Percentiles rank a stretch among this genome's conserved stretches.
Conservation (phyloP, 768 basidiomycete species). For the Pleurotus citrinopileatus region DNA sequence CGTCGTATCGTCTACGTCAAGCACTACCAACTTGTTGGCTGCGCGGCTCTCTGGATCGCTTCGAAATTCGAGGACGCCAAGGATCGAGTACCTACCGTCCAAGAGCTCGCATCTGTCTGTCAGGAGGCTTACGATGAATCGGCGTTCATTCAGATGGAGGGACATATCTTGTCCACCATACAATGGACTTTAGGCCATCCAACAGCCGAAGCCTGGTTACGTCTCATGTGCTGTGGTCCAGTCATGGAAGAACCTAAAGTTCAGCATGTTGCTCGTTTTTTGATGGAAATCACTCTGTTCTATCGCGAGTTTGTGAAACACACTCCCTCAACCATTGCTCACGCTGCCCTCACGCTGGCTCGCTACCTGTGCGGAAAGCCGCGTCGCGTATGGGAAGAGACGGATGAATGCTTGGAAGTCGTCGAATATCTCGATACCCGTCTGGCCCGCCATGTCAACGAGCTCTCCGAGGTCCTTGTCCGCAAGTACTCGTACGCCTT, state of each 20-base stretch:
- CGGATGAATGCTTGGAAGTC: conserved; percentile 78
- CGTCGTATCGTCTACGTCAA: conserved; percentile 98
- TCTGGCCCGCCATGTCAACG: conserved; percentile 84
- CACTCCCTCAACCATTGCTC: conserved; percentile 82
- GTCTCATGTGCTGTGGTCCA: conserved; percentile 74
- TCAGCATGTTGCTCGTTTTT: conserved; percentile 93
- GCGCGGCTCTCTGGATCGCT: conserved; percentile 98
- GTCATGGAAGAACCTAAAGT: conserved; percentile 83
- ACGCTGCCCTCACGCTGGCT: conserved; percentile 87
- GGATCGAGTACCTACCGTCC: conserved; percentile 94
- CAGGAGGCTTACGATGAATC: conserved; percentile 96
- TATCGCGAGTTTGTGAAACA: conserved; percentile 92
- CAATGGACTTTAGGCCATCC: conserved; percentile 97
- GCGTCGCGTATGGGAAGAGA: conserved; percentile 80
- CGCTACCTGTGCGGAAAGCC: conserved; percentile 83
- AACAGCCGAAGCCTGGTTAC: conserved; percentile 96
- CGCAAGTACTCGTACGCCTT: conserved; percentile 98
- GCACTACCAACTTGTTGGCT: conserved; percentile 98
- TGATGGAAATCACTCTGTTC: conserved; percentile 99
- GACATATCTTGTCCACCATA: conserved; percentile 93
- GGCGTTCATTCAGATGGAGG: conserved; percentile 99
- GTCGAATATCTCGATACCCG: conserved; percentile 84
- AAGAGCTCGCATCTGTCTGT: conserved; percentile 93
- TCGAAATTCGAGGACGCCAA: conserved; percentile 99
- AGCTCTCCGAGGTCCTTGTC: conserved; percentile 92